Evolutionary conservation across 2,329 filamentous ascomycete species (phyloP).

Genomic region (Pseudopithomyces maydicus): DNA sequence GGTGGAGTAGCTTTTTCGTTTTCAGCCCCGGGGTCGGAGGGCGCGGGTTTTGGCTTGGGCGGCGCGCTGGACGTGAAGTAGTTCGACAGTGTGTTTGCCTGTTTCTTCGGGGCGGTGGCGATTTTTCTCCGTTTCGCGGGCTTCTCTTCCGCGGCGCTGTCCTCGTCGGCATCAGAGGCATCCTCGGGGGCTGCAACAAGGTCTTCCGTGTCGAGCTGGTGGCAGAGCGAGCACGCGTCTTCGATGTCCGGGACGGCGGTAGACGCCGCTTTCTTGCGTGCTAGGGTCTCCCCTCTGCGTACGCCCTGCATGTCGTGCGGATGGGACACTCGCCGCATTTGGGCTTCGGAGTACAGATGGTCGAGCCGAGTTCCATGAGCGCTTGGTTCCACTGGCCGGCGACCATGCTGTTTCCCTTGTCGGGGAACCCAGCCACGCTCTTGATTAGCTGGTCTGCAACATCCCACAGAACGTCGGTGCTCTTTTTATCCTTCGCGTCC

Average conservation of each 20-base stretch:
- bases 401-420: slow-evolving; percentile 50
- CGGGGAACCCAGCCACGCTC: slow-evolving; percentile 48
- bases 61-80: slow-evolving; percentile 34
- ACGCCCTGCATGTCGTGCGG: slow-evolving; percentile 37
- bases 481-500: slow-evolving; percentile 62
- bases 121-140: slow-evolving; percentile 30
- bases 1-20: not conserved
- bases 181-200: slow-evolving; percentile 25
- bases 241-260: slow-evolving; percentile 31
- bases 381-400: slow-evolving; percentile 69
- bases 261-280: slow-evolving; percentile 17
- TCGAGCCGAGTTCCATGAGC: slow-evolving; percentile 69
- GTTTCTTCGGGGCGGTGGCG: slow-evolving; percentile 13
- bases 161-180: slow-evolving; percentile 18
- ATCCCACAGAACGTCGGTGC: slow-evolving; percentile 61
- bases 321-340: slow-evolving; percentile 53
- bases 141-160: slow-evolving; percentile 1
- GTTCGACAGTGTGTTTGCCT: slow-evolving; percentile 32
- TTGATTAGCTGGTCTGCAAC: slow-evolving; percentile 62
- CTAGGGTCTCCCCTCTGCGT: slow-evolving; percentile 35
- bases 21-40: slow-evolving; percentile 9
- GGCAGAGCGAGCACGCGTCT: slow-evolving; percentile 37
- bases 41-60: slow-evolving; percentile 12
- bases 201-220: slow-evolving; percentile 36
- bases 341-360: slow-evolving; percentile 64